A percentile compares a stretch with the other conserved stretches of the same genome.
Conservation (phyloP, 441 rosid species). For the Kokia cookei region DNA sequence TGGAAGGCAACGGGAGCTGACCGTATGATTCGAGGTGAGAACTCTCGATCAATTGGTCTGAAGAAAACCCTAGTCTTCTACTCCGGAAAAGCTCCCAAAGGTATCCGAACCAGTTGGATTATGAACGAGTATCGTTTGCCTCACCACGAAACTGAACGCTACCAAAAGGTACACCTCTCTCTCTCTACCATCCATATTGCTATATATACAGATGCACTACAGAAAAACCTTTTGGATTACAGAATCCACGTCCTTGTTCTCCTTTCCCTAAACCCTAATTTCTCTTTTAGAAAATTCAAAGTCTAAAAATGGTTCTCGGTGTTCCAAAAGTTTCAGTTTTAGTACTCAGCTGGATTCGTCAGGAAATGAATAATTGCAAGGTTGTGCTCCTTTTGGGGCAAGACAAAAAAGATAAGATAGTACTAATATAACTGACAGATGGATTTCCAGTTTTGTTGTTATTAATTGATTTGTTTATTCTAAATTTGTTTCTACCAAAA, state of each 20-base stretch:
- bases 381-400: not conserved
- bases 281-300: not conserved
- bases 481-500: not conserved
- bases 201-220: not conserved
- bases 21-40: constrained; percentile 82
- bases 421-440: not conserved
- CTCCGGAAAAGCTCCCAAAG: constrained; percentile 98
- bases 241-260: not conserved
- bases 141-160: constrained; percentile 82
- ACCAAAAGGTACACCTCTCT: constrained; percentile 60
- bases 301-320: not conserved
- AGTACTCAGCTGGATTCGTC: not conserved
- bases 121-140: constrained; percentile 99
- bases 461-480: not conserved
- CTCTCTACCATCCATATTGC: not conserved
- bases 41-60: constrained; percentile 72
- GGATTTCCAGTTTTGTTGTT: constrained; percentile 3
- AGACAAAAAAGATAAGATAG: not conserved
- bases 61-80: constrained; percentile 99
- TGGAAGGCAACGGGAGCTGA: constrained; percentile 99
- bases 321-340: not conserved
- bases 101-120: constrained; percentile 93
- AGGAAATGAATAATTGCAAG: not conserved
- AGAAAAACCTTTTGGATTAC: not conserved
- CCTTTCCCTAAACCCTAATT: not conserved